These are phyloP conservation scores for Ophiocordyceps camponoti-leonardi DNA, from an alignment of 2,329 filamentous ascomycete species.

Conservation along the genomic window DNA sequence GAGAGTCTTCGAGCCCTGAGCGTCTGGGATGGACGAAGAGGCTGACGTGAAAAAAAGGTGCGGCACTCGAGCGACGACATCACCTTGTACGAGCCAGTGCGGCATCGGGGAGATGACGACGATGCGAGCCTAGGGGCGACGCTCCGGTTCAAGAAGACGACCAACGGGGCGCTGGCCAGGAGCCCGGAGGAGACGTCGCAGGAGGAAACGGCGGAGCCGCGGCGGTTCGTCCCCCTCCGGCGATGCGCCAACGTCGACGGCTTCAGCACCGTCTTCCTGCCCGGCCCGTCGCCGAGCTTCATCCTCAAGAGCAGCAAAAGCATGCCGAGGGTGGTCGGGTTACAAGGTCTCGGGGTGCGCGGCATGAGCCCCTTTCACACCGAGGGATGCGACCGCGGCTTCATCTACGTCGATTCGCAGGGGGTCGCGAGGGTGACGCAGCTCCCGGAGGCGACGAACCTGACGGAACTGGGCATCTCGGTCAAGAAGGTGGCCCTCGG, in stretches of 20 bases:
- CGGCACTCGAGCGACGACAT: slow-evolving; percentile 70
- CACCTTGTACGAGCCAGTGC: slow-evolving; percentile 71
- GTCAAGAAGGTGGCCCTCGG: slow-evolving; percentile 54
- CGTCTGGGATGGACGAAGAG: neutral
- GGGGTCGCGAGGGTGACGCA: slow-evolving; percentile 60
- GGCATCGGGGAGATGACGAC: slow-evolving; percentile 22
- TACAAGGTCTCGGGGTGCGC: slow-evolving; percentile 51
- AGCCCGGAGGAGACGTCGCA: slow-evolving; percentile 29
- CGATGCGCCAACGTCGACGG: slow-evolving; percentile 51
- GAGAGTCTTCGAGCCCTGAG: slow-evolving; percentile 31
- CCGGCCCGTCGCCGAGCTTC: slow-evolving; percentile 65
- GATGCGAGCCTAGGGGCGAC: slow-evolving; percentile 26
- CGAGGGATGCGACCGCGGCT: slow-evolving; percentile 60
- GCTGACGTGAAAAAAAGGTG: slow-evolving; percentile 28
- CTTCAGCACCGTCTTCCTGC: slow-evolving; percentile 67
- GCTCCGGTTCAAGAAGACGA: slow-evolving; percentile 60
- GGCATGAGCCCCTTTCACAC: slow-evolving; percentile 65
- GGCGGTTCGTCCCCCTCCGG: slow-evolving; percentile 35
- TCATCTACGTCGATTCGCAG: slow-evolving; percentile 62
- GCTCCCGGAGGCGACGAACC: slow-evolving; percentile 47
- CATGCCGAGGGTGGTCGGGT: slow-evolving; percentile 53
- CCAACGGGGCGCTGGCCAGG: slow-evolving; percentile 50
- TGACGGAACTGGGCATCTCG: slow-evolving; percentile 60
- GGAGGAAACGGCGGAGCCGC: slow-evolving; percentile 28
- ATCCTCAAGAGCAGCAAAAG: slow-evolving; percentile 69